Evolutionary conservation across 805 yeast species (phyloP), one percentile per base, ranked within the genome.

Genomic region (Candida glaebosa): DNA sequence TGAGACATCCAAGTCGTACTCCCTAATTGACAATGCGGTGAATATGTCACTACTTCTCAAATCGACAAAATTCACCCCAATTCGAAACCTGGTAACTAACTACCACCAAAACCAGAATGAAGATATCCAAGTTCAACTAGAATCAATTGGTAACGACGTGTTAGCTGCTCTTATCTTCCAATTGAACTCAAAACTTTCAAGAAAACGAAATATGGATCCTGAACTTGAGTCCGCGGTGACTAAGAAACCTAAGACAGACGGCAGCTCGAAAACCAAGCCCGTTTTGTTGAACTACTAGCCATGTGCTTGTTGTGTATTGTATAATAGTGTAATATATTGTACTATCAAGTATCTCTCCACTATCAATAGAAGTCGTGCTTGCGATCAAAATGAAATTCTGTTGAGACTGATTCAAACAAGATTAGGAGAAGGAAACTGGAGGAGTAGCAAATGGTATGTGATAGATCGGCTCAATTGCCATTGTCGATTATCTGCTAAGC

Each of bases 161-260:
- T 34, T 40, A 24, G 12, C 17, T 9, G 30, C 17, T 22, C 41
- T 45, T 38, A 33, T 38, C 7, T 25, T 19, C 18, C 18, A 22
- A 16, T 30, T 44, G 14, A 42, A 39, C 34, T 22, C 30, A 7
- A 41, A 31, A 12, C n/a, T 28, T 10, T 41, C 48, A 19, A 38
- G 39, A n/a, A 30, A 38, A 25, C 24, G 47, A 22, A 19, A 26
- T n/a, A 10, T 31, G 14, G 32, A 28, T 17, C 12, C 17, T 7
- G 39, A 40, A 7, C 12, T 18, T 10, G 34, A 28, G 2, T 33
- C 33, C 12, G 14, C 43, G 12, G 40, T 39, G 5, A 7, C 37
- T 9, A 48, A 48, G 42, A 38, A 47, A 30, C 17, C n/a, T 9
- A 50, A 42, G 30, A 10, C 32, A 7, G 47, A 48, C n/a, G 34